phyloP scores from a whole-genome alignment of 225 moss, liverwort and hornwort species.

The Polytrichum formosum region DNA sequence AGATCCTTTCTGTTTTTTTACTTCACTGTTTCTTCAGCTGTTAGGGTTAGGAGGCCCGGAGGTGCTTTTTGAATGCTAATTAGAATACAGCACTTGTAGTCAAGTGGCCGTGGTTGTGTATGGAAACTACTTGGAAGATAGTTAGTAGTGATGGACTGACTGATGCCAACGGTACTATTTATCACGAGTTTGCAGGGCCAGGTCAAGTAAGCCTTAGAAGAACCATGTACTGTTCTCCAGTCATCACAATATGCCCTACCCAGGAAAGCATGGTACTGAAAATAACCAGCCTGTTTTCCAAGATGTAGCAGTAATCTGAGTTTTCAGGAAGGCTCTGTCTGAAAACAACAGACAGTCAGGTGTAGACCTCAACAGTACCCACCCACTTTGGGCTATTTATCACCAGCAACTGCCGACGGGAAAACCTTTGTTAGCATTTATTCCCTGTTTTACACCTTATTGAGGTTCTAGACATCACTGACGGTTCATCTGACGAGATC shows the following conservation, averaged over 20 bases:
- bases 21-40: neutral
- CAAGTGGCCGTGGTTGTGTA: neutral
- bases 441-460: too few relatives aligned
- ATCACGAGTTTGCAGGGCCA: slow-evolving; percentile 1
- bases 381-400: too few relatives aligned
- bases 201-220: slow-evolving; percentile 2
- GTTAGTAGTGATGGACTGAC: neutral
- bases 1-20: slow-evolving; percentile 1
- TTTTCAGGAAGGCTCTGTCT: too few relatives aligned
- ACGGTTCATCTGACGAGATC: too few relatives aligned
- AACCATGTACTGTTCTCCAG: neutral
- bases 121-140: neutral
- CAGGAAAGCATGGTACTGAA: too few relatives aligned
- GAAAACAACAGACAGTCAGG: too few relatives aligned
- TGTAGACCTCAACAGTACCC: too few relatives aligned
- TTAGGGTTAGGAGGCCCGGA: neutral
- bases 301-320: too few relatives aligned
- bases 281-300: too few relatives aligned
- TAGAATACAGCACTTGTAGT: neutral
- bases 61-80: neutral
- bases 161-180: neutral
- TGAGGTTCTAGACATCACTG: too few relatives aligned
- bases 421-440: too few relatives aligned
- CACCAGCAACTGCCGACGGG: too few relatives aligned
- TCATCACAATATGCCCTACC: neutral